These are phyloP conservation scores for Aspergillus brasiliensis DNA, from an alignment of 2,329 filamentous ascomycete genomes.

Conservation along the genomic window DNA sequence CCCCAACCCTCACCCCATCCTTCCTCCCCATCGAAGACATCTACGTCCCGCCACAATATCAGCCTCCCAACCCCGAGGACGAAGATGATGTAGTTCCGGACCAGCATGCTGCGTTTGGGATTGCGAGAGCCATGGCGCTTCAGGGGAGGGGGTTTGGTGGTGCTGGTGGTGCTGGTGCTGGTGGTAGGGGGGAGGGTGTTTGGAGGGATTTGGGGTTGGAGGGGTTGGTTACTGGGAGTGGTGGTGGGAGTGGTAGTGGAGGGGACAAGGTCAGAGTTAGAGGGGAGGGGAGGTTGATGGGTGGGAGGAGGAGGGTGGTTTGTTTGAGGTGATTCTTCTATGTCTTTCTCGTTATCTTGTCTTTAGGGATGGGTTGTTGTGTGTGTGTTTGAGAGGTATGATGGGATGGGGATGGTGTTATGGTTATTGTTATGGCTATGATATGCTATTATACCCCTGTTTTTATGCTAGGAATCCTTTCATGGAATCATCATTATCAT, in stretches of 20 bases:
- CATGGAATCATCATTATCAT: conserved; percentile 21
- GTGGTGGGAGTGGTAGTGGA: conserved; percentile 17
- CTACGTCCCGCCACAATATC: conserved; percentile 60
- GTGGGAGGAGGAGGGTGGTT: conserved; percentile 39
- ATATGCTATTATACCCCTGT: conserved; percentile 6
- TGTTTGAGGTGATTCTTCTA: conserved; percentile 35
- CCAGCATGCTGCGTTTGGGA: conserved; percentile 68
- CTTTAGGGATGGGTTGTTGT: neutral
- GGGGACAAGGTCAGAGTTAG: conserved; percentile 26
- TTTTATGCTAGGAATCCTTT: conserved; percentile 20
- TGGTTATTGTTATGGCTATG: neutral
- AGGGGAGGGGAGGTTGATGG: conserved; percentile 39
- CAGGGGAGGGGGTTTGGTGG: conserved; percentile 58
- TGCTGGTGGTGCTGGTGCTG: conserved; percentile 27
- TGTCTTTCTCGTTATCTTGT: conserved; percentile 7
- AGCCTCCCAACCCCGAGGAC: conserved; percentile 66
- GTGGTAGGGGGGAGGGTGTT: conserved; percentile 51
- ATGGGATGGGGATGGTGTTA: neutral
- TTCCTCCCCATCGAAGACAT: conserved; percentile 62
- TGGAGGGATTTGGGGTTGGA: conserved; percentile 58
- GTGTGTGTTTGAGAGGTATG: neutral
- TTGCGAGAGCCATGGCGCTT: conserved; percentile 58
- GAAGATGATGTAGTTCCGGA: conserved; percentile 69
- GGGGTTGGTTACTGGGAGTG: conserved; percentile 25
- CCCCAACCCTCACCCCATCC: conserved; percentile 39